A percentile compares a stretch with the other conserved stretches of the same genome.
These are phyloP conservation scores for Plasmodium yoelii DNA, from an alignment of 169 alveolate genomes.

Conservation along the genomic window DNA sequence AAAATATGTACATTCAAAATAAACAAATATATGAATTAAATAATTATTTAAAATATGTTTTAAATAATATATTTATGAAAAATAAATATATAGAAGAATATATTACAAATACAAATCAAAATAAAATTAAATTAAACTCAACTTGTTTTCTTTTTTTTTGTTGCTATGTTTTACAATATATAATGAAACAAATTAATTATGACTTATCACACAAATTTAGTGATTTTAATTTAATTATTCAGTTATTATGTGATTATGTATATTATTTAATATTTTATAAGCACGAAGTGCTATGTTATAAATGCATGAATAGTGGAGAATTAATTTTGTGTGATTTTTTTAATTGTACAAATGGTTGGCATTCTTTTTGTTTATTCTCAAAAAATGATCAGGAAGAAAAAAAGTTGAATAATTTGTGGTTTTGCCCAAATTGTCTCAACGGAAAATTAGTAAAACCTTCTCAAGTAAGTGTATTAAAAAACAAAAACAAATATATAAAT, in stretches of 20 bases:
- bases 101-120: slow-evolving; percentile 13
- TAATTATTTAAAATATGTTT: slow-evolving; percentile 44
- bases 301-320: slow-evolving; percentile 84
- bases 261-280: slow-evolving; percentile 47
- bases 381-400: slow-evolving; percentile 25
- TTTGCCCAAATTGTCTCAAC: slow-evolving; percentile 77
- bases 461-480: slow-evolving; percentile 18
- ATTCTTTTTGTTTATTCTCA: slow-evolving; percentile 78
- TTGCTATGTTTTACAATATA: slow-evolving; percentile 45
- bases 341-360: slow-evolving; percentile 82
- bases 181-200: slow-evolving; percentile 52
- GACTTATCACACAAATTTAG: slow-evolving; percentile 14
- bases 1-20: slow-evolving; percentile 35
- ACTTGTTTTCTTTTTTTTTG: slow-evolving; percentile 48
- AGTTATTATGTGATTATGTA: slow-evolving; percentile 59
- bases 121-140: slow-evolving; percentile 43
- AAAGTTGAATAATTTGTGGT: slow-evolving; percentile 36
- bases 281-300: slow-evolving; percentile 81
- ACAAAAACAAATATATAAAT: not conserved
- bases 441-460: slow-evolving; percentile 30
- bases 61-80: slow-evolving; percentile 30
- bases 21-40: slow-evolving; percentile 34
- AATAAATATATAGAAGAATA: slow-evolving; percentile 40
- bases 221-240: slow-evolving; percentile 39
- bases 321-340: slow-evolving; percentile 80